A percentile compares a stretch with the other conserved stretches of the same genome.
These are phyloP conservation scores for Magnusiomyces magnusii DNA, from an alignment of 1,139 yeast genomes.

Conservation along the genomic window DNA sequence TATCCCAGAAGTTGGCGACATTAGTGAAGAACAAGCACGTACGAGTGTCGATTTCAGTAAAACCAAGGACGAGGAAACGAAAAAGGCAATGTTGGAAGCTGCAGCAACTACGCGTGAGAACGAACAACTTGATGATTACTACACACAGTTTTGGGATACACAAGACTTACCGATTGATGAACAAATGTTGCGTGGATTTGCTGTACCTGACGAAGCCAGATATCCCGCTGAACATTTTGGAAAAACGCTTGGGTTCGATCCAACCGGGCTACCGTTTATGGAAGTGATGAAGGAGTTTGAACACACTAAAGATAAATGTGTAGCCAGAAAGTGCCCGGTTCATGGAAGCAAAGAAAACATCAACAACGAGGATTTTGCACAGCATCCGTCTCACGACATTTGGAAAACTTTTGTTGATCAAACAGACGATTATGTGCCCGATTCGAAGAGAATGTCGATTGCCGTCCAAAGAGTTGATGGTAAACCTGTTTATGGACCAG, in stretches of 20 bases:
- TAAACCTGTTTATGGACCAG: conserved; percentile 6
- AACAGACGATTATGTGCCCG: neutral
- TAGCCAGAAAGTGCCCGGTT: neutral
- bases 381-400: neutral
- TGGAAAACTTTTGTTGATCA: neutral
- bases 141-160: neutral
- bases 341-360: neutral
- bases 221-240: conserved; percentile 4
- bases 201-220: neutral
- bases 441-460: neutral
- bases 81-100: neutral
- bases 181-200: neutral
- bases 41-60: too few species aligned
- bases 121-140: neutral
- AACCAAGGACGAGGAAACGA: too few species aligned
- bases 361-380: neutral
- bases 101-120: neutral
- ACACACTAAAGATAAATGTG: neutral
- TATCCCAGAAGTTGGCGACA: conserved; percentile 5
- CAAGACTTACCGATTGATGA: neutral
- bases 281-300: conserved; percentile 1
- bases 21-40: neutral
- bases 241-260: conserved; percentile 3
- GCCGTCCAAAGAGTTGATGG: conserved; percentile 3
- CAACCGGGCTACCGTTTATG: neutral